Base-by-base conservation (phyloP, 805 yeast species). In the Yarrowia bubula region DNA sequence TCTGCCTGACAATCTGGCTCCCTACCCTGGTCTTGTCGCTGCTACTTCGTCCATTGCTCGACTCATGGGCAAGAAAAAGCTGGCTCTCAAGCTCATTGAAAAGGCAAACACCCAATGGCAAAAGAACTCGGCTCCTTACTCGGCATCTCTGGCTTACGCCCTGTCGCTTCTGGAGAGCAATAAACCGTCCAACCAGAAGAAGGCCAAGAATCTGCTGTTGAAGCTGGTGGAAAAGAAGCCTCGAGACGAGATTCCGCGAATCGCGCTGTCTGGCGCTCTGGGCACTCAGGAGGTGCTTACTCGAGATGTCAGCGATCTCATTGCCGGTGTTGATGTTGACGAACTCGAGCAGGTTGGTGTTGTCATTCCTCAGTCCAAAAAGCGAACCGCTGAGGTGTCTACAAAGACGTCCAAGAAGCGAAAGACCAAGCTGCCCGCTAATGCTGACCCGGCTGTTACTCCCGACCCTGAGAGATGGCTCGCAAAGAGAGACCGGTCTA, bases 401-500 rank as follows among this genome's bases (percentile, higher is more conserved):
- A 13, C 67, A 65, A 66, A 65, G 18, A 41, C 69, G 1, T 58
- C 67, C 32, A 76, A 77, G 69, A 78, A 74, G 67, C 71, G 75
- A 66, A 75, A 71, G 13, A 71, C 73, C 42, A 77, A 74, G 67
- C 69, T 76, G 15, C 80, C 83, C n/a, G 75, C 74, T 66, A 70
- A 70, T 69, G 83, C 68, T 76, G 86, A 78, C 57, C 73, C 75
- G 57, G 72, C 68, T 4, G 75, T 72, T 66, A 67, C 67, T 22
- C 78, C 83, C 3, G 88, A 87, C 70, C 82, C 84, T 15, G 98
- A 92, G 75, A 87, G 98, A 77, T 92, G 98, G 98, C 75, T 93
- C 60, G 96, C 97, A 22, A 71, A 89, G 81, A 88, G 86, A 73
- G 96, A 92, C 73, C 84, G 98, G 75, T 83, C 92, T 7, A 84